phyloP scores from a whole-genome alignment of 106 monocot genomes.

The Acorus gramineus region DNA sequence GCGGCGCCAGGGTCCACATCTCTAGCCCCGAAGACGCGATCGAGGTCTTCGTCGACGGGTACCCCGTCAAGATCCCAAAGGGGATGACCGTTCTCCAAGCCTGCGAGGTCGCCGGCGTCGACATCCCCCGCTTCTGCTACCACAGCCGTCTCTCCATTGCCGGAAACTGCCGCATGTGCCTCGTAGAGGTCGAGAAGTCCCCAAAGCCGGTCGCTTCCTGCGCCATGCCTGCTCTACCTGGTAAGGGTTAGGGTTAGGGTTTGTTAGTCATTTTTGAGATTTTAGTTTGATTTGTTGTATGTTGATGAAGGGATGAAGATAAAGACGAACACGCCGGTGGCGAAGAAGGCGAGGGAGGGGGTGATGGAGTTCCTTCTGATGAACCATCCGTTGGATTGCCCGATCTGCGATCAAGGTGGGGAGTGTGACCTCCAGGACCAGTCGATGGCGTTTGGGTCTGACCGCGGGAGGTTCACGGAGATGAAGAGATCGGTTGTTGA shows the following conservation, averaged over 20 bases:
- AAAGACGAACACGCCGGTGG: constrained; percentile 92
- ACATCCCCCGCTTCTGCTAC: constrained; percentile 92
- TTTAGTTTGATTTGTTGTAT: constrained; percentile 1
- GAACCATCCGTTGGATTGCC: constrained; percentile 99
- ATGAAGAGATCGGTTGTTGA: constrained; percentile 98
- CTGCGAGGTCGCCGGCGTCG: constrained; percentile 87
- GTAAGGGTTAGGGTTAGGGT: constrained; percentile 9
- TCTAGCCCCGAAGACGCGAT: constrained; percentile 72
- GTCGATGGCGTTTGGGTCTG: constrained; percentile 96
- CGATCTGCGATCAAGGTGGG: constrained; percentile 99
- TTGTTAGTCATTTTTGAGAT: background rate
- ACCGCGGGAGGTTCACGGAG: constrained; percentile 95
- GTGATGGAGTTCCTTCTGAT: constrained; percentile 99
- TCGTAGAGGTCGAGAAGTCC: constrained; percentile 98
- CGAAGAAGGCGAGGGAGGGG: constrained; percentile 97
- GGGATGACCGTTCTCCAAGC: constrained; percentile 95
- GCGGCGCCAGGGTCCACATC: constrained; percentile 59
- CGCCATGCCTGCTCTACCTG: constrained; percentile 98
- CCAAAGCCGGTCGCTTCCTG: constrained; percentile 99
- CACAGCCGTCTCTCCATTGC: constrained; percentile 85
- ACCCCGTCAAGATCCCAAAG: constrained; percentile 90
- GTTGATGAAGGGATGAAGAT: constrained; percentile 82
- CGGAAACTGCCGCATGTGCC: constrained; percentile 97
- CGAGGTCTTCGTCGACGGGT: constrained; percentile 92
- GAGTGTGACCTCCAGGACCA: constrained; percentile 99